Evolutionary conservation across 2,329 filamentous ascomycete genomes (phyloP).

Genomic region (Colletotrichum euphorbiae): DNA sequence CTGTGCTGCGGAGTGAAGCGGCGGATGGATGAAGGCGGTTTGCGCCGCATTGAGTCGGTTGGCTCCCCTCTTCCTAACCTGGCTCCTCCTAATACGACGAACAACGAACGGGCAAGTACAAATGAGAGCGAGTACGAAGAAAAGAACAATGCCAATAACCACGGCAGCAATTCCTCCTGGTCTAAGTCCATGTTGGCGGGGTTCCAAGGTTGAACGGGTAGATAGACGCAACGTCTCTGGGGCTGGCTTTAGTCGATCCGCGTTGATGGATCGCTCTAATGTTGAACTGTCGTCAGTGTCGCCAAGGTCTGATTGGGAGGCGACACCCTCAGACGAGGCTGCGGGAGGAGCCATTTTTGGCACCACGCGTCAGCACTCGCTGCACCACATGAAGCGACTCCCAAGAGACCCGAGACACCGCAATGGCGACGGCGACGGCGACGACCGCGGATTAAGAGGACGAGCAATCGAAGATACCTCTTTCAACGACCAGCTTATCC

Average conservation of each 20-base stretch:
- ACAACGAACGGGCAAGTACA: conserved; percentile 56
- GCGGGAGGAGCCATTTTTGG: conserved; percentile 41
- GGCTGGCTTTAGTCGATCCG: conserved; percentile 14
- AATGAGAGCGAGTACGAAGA: conserved; percentile 48
- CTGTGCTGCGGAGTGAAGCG: conserved; percentile 48
- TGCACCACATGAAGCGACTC: conserved; percentile 36
- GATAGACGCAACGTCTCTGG: conserved; percentile 13
- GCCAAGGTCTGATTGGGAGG: conserved; percentile 40
- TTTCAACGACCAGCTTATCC: not conserved
- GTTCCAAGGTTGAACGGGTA: conserved; percentile 45
- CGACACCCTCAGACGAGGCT: conserved; percentile 40
- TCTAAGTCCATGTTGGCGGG: conserved; percentile 43
- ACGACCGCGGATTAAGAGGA: conserved; percentile 8
- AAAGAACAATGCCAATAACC: conserved; percentile 51
- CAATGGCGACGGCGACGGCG: conserved; percentile 12
- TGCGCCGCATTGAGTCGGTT: conserved; percentile 48
- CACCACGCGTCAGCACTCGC: conserved; percentile 40
- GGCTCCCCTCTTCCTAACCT: conserved; percentile 44
- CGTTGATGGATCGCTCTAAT: conserved; percentile 22
- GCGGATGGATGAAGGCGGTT: conserved; percentile 43
- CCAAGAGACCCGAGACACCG: conserved; percentile 33
- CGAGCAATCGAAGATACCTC: conserved; percentile 8
- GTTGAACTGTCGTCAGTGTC: conserved; percentile 35
- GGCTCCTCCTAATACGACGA: conserved; percentile 44
- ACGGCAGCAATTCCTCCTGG: conserved; percentile 53